phyloP scores from a whole-genome alignment of 495 filamentous ascomycete genomes.

The Aspergillus nidulans region DNA sequence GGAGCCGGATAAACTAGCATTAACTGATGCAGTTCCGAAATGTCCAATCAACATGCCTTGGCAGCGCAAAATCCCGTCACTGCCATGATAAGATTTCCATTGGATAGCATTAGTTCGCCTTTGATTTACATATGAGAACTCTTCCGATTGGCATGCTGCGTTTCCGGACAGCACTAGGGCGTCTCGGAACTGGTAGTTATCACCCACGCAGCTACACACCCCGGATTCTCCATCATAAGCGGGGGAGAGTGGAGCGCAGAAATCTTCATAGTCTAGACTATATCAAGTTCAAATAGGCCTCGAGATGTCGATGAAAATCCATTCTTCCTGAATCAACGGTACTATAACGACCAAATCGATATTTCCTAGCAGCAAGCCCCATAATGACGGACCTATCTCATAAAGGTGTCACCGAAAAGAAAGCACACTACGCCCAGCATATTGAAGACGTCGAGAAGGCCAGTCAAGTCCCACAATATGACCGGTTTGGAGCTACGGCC shows the following conservation, averaged over 20 bases:
- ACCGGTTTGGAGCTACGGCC: constrained; percentile 6
- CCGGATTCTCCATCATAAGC: not conserved
- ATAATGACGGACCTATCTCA: not conserved
- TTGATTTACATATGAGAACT: not conserved
- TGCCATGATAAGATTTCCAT: not conserved
- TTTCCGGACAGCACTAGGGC: not conserved
- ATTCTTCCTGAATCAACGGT: not conserved
- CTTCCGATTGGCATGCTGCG: not conserved
- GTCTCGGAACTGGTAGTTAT: not conserved
- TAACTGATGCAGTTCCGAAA: no score
- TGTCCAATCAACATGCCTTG: not conserved
- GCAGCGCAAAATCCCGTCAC: not conserved
- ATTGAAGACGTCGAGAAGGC: not conserved
- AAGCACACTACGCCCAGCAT: constrained; percentile 1
- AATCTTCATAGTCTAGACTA: not conserved
- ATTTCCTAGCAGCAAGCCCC: not conserved
- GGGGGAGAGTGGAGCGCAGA: not conserved
- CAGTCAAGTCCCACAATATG: constrained; percentile 4
- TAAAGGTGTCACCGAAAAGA: not conserved
- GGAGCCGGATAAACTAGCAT: no score
- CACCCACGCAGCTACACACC: not conserved
- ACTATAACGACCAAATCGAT: not conserved
- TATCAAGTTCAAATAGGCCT: not conserved
- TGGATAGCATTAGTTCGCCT: not conserved
- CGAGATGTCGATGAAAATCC: not conserved